These are phyloP conservation scores for Ophiosphaerella herpotricha DNA, from an alignment of 2,329 filamentous ascomycete genomes.

Conservation along the genomic window DNA sequence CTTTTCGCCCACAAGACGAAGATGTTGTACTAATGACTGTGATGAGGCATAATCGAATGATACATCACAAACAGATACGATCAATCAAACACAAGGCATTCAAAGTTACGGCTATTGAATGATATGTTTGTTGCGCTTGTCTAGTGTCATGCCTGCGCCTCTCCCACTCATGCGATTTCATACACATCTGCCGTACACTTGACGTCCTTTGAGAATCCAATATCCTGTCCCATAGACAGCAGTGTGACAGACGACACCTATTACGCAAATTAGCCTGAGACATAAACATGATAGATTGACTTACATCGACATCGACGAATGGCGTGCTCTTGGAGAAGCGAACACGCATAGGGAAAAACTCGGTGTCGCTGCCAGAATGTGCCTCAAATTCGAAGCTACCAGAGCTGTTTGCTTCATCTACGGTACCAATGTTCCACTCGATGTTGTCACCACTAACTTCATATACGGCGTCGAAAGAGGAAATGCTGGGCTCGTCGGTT, in stretches of 20 bases:
- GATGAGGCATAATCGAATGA: too few species aligned
- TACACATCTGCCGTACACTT: slow-evolving; percentile 78
- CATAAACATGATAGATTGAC: slow-evolving; percentile 43
- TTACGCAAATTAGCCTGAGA: slow-evolving; percentile 29
- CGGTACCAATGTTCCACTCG: slow-evolving; percentile 89
- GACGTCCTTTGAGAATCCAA: slow-evolving; percentile 82
- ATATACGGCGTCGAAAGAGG: slow-evolving; percentile 92
- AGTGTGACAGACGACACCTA: slow-evolving; percentile 72
- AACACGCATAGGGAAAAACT: slow-evolving; percentile 98
- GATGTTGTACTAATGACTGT: too few species aligned
- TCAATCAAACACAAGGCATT: too few species aligned
- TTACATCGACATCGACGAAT: slow-evolving; percentile 92
- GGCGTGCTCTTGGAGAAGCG: slow-evolving; percentile 84
- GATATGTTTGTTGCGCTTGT: background rate
- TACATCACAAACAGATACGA: too few species aligned
- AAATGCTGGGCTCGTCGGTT: slow-evolving; percentile 82
- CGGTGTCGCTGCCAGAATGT: slow-evolving; percentile 81
- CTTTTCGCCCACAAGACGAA: too few species aligned
- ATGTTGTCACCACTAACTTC: slow-evolving; percentile 90
- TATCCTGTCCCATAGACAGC: slow-evolving; percentile 75
- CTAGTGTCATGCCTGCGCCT: background rate
- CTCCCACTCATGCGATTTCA: slow-evolving; percentile 66
- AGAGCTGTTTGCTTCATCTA: slow-evolving; percentile 79
- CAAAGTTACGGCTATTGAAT: too few species aligned
- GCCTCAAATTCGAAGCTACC: slow-evolving; percentile 97